Percentiles rank a stretch among this genome's conserved stretches.
These are phyloP conservation scores for Fusarium chlamydosporum DNA, from an alignment of 2,329 filamentous ascomycete species.

Conservation along the genomic window DNA sequence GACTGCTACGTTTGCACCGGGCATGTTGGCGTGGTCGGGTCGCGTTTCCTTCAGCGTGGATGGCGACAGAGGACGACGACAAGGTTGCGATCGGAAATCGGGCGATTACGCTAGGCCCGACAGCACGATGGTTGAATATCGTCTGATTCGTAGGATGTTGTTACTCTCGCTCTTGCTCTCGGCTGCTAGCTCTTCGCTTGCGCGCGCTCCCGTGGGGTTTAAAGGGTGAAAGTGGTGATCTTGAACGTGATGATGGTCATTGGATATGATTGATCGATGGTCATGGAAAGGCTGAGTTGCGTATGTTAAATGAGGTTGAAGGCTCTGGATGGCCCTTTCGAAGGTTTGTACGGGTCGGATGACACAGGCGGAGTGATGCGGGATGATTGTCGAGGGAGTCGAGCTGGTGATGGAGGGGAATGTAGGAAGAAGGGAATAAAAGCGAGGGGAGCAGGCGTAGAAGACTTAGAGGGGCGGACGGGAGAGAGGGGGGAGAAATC, in stretches of 20 bases:
- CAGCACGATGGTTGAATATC: conserved; percentile 73
- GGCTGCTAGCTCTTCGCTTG: conserved; percentile 67
- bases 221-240: conserved; percentile 76
- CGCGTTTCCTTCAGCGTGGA: conserved; percentile 47
- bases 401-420: conserved; percentile 46
- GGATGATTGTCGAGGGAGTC: conserved; percentile 48
- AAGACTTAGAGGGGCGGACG: conserved; percentile 50
- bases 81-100: conserved; percentile 47
- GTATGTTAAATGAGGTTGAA: conserved; percentile 45
- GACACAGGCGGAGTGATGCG: conserved; percentile 49
- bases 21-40: conserved; percentile 69
- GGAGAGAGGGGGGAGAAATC: conserved; percentile 48
- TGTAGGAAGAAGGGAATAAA: conserved; percentile 51
- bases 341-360: conserved; percentile 48
- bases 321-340: conserved; percentile 53
- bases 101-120: conserved; percentile 50
- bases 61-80: conserved; percentile 48
- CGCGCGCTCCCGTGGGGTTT: conserved; percentile 77
- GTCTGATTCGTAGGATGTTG: conserved; percentile 56
- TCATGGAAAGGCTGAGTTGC: conserved; percentile 60
- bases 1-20: conserved; percentile 77
- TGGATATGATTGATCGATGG: conserved; percentile 59
- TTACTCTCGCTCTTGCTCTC: conserved; percentile 55
- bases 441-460: conserved; percentile 47
- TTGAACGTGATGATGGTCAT: conserved; percentile 68